Conservation (phyloP, 2,329 filamentous ascomycete species). For the Fusarium verrucosum region DNA sequence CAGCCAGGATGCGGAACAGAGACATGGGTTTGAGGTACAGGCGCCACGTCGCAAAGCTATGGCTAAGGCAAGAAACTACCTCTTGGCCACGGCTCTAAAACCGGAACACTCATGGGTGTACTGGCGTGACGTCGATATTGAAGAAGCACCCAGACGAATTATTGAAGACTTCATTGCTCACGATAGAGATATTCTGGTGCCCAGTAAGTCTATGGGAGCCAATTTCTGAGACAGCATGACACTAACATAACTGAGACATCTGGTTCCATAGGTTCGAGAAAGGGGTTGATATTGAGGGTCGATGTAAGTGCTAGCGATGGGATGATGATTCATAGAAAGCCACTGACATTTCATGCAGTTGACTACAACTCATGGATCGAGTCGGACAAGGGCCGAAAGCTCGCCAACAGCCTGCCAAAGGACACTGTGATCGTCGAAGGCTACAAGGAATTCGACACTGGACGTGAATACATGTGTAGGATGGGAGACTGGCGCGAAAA, state of each 20-base stretch:
- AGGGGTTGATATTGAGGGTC: constrained; percentile 87
- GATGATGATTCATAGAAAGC: background rate
- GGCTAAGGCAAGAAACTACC: constrained; percentile 90
- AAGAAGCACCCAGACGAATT: constrained; percentile 86
- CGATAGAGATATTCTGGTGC: constrained; percentile 90
- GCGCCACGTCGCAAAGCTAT: constrained; percentile 90
- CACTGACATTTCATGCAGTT: constrained; percentile 61
- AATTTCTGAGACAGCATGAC: constrained; percentile 9
- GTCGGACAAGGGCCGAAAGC: constrained; percentile 81
- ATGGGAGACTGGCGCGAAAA: constrained; percentile 94
- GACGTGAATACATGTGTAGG: constrained; percentile 85
- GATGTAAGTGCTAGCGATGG: constrained; percentile 71
- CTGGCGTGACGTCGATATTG: constrained; percentile 97
- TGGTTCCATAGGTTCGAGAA: constrained; percentile 95
- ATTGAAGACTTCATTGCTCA: constrained; percentile 96
- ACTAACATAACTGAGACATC: constrained; percentile 70
- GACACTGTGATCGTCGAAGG: constrained; percentile 90
- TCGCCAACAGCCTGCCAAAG: constrained; percentile 77
- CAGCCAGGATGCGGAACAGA: constrained; percentile 82
- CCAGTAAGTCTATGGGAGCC: constrained; percentile 70
- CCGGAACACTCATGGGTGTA: constrained; percentile 98
- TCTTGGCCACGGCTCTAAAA: constrained; percentile 84
- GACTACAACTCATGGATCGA: constrained; percentile 99
- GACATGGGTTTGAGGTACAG: constrained; percentile 88
- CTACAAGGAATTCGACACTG: constrained; percentile 93